phyloP scores from a whole-genome alignment of 805 yeast genomes.

The Candida incommunis region DNA sequence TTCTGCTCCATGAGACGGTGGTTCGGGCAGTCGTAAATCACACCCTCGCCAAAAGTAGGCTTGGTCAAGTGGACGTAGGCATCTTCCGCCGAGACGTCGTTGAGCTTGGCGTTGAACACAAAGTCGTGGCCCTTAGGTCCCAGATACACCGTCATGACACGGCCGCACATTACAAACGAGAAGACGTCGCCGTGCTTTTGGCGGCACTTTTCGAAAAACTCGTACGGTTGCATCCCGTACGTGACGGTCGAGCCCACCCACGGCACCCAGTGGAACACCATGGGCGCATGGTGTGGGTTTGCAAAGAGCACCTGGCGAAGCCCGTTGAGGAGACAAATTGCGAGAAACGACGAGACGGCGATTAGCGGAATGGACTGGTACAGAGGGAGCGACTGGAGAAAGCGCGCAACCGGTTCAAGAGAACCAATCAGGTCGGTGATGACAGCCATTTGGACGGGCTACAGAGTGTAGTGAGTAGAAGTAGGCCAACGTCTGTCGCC shows the following conservation, averaged over 20 bases:
- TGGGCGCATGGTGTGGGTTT: constrained; percentile 61
- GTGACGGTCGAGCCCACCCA: constrained; percentile 87
- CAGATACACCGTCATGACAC: constrained; percentile 84
- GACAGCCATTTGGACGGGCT: background rate
- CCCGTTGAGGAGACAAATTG: constrained; percentile 17
- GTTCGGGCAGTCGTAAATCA: constrained; percentile 93
- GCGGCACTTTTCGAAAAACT: constrained; percentile 68
- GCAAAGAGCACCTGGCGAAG: constrained; percentile 19
- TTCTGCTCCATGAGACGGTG: constrained; percentile 93
- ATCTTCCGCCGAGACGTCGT: constrained; percentile 90
- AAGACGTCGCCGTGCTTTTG: constrained; percentile 84
- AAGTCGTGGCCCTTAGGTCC: constrained; percentile 98
- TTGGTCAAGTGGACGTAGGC: constrained; percentile 95
- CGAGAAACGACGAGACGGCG: constrained; percentile 7
- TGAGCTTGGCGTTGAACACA: constrained; percentile 76
- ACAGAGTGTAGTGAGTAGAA: too few relatives aligned
- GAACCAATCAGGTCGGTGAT: background rate
- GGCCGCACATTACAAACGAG: constrained; percentile 79
- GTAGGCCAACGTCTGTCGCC: too few relatives aligned
- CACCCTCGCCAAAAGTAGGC: constrained; percentile 98
- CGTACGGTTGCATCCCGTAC: constrained; percentile 90
- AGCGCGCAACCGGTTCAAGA: background rate
- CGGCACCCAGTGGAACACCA: constrained; percentile 86
- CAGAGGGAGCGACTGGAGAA: constrained; percentile 8
- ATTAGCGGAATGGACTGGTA: constrained; percentile 14